Evolutionary conservation across 208 protist genomes (phyloP), one percentile per base, ranked within the genome.

Genomic region (Acanthamoeba divionensis): DNA sequence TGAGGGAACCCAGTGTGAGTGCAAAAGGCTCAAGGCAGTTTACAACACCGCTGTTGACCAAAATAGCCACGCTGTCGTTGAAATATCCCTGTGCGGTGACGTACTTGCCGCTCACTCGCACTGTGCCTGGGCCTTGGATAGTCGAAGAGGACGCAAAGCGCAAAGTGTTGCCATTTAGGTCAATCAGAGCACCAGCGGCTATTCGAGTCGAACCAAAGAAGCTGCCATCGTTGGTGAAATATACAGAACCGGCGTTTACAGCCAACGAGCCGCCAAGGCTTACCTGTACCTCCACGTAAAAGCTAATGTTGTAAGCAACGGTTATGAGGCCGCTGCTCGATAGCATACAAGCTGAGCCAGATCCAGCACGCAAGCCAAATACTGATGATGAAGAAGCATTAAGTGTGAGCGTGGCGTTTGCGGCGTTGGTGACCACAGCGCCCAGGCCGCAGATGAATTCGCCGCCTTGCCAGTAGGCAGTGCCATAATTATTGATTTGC

Each of bases 251-350:
- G 73, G 44, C 44, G 73, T 54, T 82, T 31, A 82, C 73, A 21
- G 21, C 50, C 24, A 55, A 82, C 31, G 62, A 38, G 48, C 50
- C 24, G 13, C 8, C 33, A 57, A 86, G 66, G 47, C 4, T 13
- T 44, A 82, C 33, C 73, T 82, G 73, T 0, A 54, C 73, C 21
- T 47, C 47, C 31, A 36, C 47, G 26, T 82, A 47, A 33, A 82
- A 44, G 73, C 50, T 82, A 2, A 41, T 18, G 26, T 50, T 26
- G 9, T 50, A 6, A 24, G 75, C 38, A n/a, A 82, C 48, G 47
- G 73, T 82, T 44, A 82, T 82, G 73, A 26, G 21, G 73, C 33
- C 50, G 15, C 31, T 57, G 75, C 75, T 66, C 33, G 60, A n/a
- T 24, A 86, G 36, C 26, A 38, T 6, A 44, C 75, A 86, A 3